Evolutionary conservation across 192 early-diverging fungal species (phyloP), one percentile per base, ranked within the genome.

Genomic region (Gaertneriomyces sp.): DNA sequence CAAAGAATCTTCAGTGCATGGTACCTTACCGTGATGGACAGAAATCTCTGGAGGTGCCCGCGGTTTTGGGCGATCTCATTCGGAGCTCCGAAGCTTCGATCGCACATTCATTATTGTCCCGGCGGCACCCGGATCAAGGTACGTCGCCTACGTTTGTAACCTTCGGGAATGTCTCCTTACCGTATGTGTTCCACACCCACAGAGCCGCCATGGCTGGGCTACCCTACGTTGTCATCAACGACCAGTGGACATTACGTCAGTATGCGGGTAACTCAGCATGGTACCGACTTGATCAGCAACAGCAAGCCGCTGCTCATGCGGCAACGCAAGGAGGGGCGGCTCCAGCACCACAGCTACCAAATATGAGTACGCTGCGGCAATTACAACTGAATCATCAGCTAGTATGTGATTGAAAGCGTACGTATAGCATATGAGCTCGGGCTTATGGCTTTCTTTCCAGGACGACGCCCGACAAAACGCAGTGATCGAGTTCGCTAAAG

Each of bases 51-150:
- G 17, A 14, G 47, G 14, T n/a, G 17, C 47, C 2, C 12, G 14
- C 47, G 47, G 47, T 49, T n/a, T 49, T 49, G 12, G 14, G 14
- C 17, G 12, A n/a, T 49, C 47, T 49, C 47, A 49, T 14, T 17
- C 7, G 17, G 16, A n/a, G 40, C 54, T 42, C 25, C 66, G 73
- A 38, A 49, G 57, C 11, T 79, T 79, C 60, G 69, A 68, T 46
- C 70, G 72, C 25, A 76, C 77, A 12, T 76, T 79, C 64, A 55
- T 79, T 4, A 57, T 79, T 20, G 54, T 69, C n/a, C 71, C 77
- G 40, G 60, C 77, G 14, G 42, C 53, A 6, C 64, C 67, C 25
- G 77, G 77, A 7, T 74, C 74, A 7, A 42, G 45, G 60, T 74
- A 33, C 2, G 25, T 33, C 25, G 25, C 25, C 25, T 33, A 33